A percentile compares a stretch with the other conserved stretches of the same genome.
These are phyloP conservation scores for Cardamine occulta DNA, from an alignment of 345 rosid genomes.

Conservation along the genomic window DNA sequence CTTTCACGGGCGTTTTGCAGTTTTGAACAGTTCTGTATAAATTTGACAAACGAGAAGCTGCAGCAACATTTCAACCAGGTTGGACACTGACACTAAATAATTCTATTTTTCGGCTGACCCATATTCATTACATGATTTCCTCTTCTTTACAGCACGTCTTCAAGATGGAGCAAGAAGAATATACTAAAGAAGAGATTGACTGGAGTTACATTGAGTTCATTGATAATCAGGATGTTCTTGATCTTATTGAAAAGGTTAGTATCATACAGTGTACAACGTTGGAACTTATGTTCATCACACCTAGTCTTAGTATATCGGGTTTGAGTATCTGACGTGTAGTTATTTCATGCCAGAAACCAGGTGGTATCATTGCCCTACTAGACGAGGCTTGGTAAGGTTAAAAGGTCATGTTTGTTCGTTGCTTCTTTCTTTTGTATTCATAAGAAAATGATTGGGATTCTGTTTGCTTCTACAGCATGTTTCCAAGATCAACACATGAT, in stretches of 20 bases:
- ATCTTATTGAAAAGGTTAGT: constrained; percentile 93
- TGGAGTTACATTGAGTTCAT: constrained; percentile 99
- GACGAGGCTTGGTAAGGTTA: constrained; percentile 95
- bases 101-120: constrained; percentile 26
- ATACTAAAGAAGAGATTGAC: constrained; percentile 91
- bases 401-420: constrained; percentile 25
- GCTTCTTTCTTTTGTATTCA: constrained; percentile 29
- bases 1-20: constrained; percentile 49
- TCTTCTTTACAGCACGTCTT: constrained; percentile 77
- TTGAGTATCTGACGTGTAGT: constrained; percentile 40
- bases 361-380: constrained; percentile 97
- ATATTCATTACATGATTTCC: constrained; percentile 28
- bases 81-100: constrained; percentile 33
- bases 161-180: constrained; percentile 99
- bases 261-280: constrained; percentile 11
- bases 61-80: constrained; percentile 99
- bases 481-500: constrained; percentile 96
- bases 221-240: constrained; percentile 95
- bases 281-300: constrained; percentile 15
- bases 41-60: constrained; percentile 97
- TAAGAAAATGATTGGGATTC: constrained; percentile 31
- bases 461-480: constrained; percentile 69
- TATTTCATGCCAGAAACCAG: constrained; percentile 83
- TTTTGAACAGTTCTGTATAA: constrained; percentile 98
- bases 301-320: constrained; percentile 22